Conservation (phyloP, 441 rosid species). For the Populus hybrid region DNA sequence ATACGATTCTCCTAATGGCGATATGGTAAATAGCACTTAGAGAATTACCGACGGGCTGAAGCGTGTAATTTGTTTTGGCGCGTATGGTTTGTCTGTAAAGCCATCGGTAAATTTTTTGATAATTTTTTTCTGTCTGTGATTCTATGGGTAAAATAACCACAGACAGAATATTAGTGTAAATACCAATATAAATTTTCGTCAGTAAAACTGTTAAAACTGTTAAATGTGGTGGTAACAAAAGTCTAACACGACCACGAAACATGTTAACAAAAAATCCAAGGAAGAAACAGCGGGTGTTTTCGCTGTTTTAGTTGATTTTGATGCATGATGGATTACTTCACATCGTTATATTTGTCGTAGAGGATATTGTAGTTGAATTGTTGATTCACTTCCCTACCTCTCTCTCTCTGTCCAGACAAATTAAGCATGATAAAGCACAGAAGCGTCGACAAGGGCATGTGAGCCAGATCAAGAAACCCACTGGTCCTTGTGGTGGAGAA, state of each 20-base stretch:
- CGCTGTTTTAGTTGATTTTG: neutral
- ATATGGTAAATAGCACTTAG: too few relatives aligned
- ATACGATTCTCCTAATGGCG: rapidly evolving
- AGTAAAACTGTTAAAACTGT: too few relatives aligned
- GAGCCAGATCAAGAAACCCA: conserved; percentile 47
- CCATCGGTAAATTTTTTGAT: too few relatives aligned
- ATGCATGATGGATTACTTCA: too few relatives aligned
- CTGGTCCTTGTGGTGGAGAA: conserved; percentile 71
- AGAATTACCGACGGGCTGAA: too few relatives aligned
- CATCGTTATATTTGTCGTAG: neutral
- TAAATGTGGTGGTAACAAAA: conserved; percentile 28
- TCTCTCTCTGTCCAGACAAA: conserved; percentile 29
- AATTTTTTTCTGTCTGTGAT: too few relatives aligned
- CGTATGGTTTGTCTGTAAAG: too few relatives aligned
- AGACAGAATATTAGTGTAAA: rapidly evolving
- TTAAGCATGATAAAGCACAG: conserved; percentile 49
- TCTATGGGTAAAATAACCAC: too few relatives aligned
- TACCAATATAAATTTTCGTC: too few relatives aligned
- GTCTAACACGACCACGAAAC: conserved; percentile 64
- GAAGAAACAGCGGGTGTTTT: conserved; percentile 76
- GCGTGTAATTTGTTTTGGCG: too few relatives aligned
- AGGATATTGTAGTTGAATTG: neutral
- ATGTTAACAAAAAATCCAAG: conserved; percentile 68
- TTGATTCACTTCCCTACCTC: neutral
- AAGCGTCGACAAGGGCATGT: conserved; percentile 65